These are phyloP conservation scores for Zychaea mexicana DNA, from an alignment of 371 early-diverging fungal genomes.

Conservation along the genomic window DNA sequence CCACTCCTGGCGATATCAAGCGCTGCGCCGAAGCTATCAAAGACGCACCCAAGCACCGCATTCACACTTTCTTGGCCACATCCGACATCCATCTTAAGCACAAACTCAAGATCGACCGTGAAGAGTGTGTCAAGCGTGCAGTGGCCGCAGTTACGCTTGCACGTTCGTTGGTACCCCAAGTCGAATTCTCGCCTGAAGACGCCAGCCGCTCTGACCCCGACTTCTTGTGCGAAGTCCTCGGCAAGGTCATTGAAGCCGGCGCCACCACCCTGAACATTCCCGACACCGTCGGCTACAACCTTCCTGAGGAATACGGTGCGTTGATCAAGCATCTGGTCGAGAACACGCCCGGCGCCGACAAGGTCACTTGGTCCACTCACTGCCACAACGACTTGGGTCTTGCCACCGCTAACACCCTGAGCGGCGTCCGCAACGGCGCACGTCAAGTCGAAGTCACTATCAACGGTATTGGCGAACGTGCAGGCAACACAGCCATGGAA, in stretches of 20 bases:
- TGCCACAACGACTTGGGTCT: slow-evolving; percentile 97
- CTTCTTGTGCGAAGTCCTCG: slow-evolving; percentile 84
- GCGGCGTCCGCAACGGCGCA: slow-evolving; percentile 89
- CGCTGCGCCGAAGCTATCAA: slow-evolving; percentile 88
- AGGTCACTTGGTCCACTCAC: slow-evolving; percentile 87
- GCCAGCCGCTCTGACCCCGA: slow-evolving; percentile 88
- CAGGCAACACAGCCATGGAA: slow-evolving; percentile 96
- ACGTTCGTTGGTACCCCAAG: slow-evolving; percentile 76
- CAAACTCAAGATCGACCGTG: slow-evolving; percentile 90
- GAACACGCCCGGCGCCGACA: slow-evolving; percentile 77
- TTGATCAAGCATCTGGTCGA: slow-evolving; percentile 80
- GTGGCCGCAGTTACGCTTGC: slow-evolving; percentile 83
- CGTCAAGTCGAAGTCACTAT: slow-evolving; percentile 97
- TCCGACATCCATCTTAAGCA: slow-evolving; percentile 93
- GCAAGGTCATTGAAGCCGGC: slow-evolving; percentile 91
- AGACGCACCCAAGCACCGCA: slow-evolving; percentile 82
- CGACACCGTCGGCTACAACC: slow-evolving; percentile 95
- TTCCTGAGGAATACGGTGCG: slow-evolving; percentile 87
- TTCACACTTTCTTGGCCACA: slow-evolving; percentile 95
- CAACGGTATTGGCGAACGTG: slow-evolving; percentile 98
- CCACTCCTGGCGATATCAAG: slow-evolving; percentile 83
- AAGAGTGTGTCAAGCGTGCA: slow-evolving; percentile 85
- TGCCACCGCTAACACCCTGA: slow-evolving; percentile 94
- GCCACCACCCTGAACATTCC: slow-evolving; percentile 96
- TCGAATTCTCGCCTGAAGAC: slow-evolving; percentile 96